These are phyloP conservation scores for Pichia nakasei DNA, from an alignment of 805 yeast species.

Conservation along the genomic window DNA sequence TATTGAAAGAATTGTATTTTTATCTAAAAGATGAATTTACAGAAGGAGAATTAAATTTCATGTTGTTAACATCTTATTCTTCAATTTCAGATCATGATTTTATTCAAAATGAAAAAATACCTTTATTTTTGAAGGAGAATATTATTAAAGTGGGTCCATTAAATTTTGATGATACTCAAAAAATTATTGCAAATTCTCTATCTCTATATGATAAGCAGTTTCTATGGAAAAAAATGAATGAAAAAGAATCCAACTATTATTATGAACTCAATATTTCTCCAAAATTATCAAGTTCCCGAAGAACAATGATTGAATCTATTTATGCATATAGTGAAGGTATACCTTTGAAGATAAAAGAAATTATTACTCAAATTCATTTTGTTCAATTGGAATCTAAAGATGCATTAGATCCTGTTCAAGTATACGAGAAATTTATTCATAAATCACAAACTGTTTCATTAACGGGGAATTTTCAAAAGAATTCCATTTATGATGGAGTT, in stretches of 20 bases:
- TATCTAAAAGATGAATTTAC: slow-evolving; percentile 12
- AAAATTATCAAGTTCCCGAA: neutral
- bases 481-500: slow-evolving; percentile 5
- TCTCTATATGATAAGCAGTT: slow-evolving; percentile 5
- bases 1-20: slow-evolving; percentile 25
- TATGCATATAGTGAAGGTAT: slow-evolving; percentile 19
- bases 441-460: neutral
- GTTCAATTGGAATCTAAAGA: neutral
- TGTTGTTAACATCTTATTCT: slow-evolving; percentile 3
- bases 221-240: slow-evolving; percentile 5
- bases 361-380: slow-evolving; percentile 29
- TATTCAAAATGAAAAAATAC: neutral
- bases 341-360: slow-evolving; percentile 9
- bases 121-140: slow-evolving; percentile 1
- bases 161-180: slow-evolving; percentile 2
- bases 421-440: neutral
- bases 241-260: slow-evolving; percentile 1
- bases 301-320: slow-evolving; percentile 12
- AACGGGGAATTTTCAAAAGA: slow-evolving; percentile 1
- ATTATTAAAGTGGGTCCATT: slow-evolving; percentile 6
- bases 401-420: neutral
- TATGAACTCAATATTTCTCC: neutral
- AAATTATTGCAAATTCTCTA: neutral
- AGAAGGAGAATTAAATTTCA: slow-evolving; percentile 6
- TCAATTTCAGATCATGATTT: neutral